Evolutionary conservation across 305 asterid species (phyloP), one percentile per base, ranked within the genome.

Genomic region (Rubia peregrina): DNA sequence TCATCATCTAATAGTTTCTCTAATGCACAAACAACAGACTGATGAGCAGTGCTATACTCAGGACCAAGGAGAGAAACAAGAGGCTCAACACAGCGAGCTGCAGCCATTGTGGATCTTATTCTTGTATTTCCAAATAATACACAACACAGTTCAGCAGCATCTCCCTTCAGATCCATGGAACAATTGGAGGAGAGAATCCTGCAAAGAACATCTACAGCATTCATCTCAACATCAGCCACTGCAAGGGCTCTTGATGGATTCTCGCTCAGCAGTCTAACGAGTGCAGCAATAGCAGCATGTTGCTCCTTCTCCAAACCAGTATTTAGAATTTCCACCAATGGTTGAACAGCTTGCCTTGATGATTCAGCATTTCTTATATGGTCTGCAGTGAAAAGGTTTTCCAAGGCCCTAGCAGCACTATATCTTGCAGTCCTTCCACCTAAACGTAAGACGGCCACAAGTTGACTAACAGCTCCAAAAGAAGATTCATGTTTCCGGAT

Each of bases 391-490:
- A 95, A 95, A 78, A 95, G 82, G 84, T 90, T 85, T 77, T 95
- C 99, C 85, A 95, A 82, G 76, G 99, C 98, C 81, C 92, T 95
- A 13, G 99, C 98, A 41, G 99, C 99, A 85, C 99, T 95, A 76
- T 88, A 89, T 75, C 99, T 83, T 63, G 99, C 97, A 1, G 96
- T 95, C 81, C 99, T 86, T 81, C 99, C 98, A 77, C 99, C 99
- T 75, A 95, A 84, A 21, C 98, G 97, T 78, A 95, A 74, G 79
- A 95, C 99, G 11, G 99, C 99, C 46, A 95, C 88, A 43, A 95
- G 97, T 73, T 95, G 99, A 82, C 90, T 80, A 65, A 95, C 99
- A 48, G 99, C 98, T 69, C 95, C 98, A 77, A 87, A 89, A 79
- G 98, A 97, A 77, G 99, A 88, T 78, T 95, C 99, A 42, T 95